These are phyloP conservation scores for Euphorbia celastroides DNA, from an alignment of 441 rosid species.

Conservation along the genomic window DNA sequence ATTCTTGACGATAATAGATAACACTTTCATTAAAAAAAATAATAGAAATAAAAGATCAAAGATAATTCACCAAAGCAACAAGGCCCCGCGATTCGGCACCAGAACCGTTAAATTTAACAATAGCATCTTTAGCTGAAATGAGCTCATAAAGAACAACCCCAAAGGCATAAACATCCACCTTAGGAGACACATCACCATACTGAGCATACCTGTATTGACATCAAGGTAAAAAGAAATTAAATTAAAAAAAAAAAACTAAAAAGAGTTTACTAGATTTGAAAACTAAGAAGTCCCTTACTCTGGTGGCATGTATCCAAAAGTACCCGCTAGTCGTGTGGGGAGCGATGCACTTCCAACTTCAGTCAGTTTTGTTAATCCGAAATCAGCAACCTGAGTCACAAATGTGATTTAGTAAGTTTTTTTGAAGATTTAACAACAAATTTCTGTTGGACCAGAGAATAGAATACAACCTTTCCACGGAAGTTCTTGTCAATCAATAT, in stretches of 20 bases:
- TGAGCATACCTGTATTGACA: conserved; percentile 62
- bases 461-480: conserved; percentile 63
- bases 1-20: neutral
- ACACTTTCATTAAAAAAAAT: neutral
- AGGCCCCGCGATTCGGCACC: conserved; percentile 73
- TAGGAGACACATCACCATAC: conserved; percentile 91
- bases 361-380: conserved; percentile 82
- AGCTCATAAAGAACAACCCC: conserved; percentile 96
- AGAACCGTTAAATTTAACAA: conserved; percentile 48
- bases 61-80: conserved; percentile 64
- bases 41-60: too few relatives aligned
- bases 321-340: conserved; percentile 84
- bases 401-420: conserved; percentile 12
- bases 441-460: conserved; percentile 2
- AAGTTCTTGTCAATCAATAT: conserved; percentile 83
- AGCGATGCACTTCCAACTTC: conserved; percentile 73
- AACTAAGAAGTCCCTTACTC: conserved; percentile 49
- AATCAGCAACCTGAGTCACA: conserved; percentile 80
- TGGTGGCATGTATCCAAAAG: conserved; percentile 99
- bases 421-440: conserved; percentile 13
- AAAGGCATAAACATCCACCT: conserved; percentile 88
- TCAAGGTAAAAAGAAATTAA: neutral
- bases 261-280: neutral
- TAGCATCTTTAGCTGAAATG: conserved; percentile 85
- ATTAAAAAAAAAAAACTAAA: neutral